Evolutionary conservation across 495 filamentous ascomycete genomes (phyloP), one percentile per base, ranked within the genome.

Genomic region (Daldinia loculata): DNA sequence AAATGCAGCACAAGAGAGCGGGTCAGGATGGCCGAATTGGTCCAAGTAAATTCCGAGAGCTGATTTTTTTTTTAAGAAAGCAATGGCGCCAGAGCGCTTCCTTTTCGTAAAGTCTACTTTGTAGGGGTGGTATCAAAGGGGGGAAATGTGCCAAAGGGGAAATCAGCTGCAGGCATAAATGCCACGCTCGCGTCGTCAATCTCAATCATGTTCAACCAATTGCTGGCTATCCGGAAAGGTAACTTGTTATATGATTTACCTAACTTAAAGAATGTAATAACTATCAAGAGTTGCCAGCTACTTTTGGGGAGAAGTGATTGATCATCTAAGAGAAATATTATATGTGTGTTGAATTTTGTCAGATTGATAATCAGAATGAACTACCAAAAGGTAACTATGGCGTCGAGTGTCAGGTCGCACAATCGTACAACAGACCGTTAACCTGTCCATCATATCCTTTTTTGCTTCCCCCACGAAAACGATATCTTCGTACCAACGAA

Each of bases 101-200:
- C 55, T 6, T 48, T 62, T 64, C 14, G 17, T 22, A 3, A 48
- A 24, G 43, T 48, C 43, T 48, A 32, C 7, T 32, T 6, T 5
- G 30, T 32, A 48, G 17, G 15, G 19, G 43, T 22, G 9, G 4
- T 24, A 36, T 12, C 36, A 39, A 39, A 58, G 45, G 57, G 34
- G 52, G 68, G 19, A 14, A 56, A 34, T 56, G 17, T 57, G 50
- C 30, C 57, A 69, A 69, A 57, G 56, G 61, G 61, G 27, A 72
- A 65, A 26, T 58, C 63, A 64, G 56, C 64, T 72, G 55, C 64
- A 67, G 69, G 63, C 45, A 63, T 59, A 56, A 66, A 67, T 72
- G 43, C 45, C 29, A 72, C 55, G 3, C 63, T 51, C 45, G 55
- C 48, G 61, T 67, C 60, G 55, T 67, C 36, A 66, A 65, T 69